These are phyloP conservation scores for Bretschneidera sinensis DNA, from an alignment of 345 rosid genomes.

Conservation along the genomic window DNA sequence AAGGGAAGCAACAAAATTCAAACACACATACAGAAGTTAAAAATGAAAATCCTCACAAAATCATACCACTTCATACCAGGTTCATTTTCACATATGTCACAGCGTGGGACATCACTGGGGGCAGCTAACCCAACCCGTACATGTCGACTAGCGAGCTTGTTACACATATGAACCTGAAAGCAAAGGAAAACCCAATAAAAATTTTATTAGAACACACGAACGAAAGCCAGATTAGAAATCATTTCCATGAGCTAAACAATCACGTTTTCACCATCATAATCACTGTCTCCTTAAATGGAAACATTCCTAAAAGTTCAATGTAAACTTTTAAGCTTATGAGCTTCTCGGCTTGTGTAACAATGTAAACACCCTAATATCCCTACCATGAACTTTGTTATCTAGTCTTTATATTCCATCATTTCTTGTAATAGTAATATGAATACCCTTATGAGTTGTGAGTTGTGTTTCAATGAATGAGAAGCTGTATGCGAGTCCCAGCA, in stretches of 20 bases:
- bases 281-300: background rate
- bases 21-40: constrained; percentile 5
- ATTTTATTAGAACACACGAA: too few relatives aligned
- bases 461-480: too few relatives aligned
- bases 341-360: too few relatives aligned
- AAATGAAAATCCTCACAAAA: constrained; percentile 1
- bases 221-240: background rate
- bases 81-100: constrained; percentile 82
- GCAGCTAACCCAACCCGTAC: constrained; percentile 72
- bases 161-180: constrained; percentile 75
- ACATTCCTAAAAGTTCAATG: background rate
- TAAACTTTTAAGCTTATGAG: too few relatives aligned
- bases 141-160: constrained; percentile 82
- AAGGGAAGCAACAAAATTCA: constrained; percentile 18
- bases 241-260: background rate
- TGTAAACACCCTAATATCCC: background rate
- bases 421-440: too few relatives aligned
- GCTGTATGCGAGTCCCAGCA: too few relatives aligned
- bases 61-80: constrained; percentile 50
- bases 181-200: background rate
- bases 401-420: too few relatives aligned
- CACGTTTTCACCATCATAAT: background rate
- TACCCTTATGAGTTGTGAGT: too few relatives aligned
- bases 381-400: background rate
- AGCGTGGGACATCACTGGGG: constrained; percentile 68